Evolutionary conservation across 345 rosid genomes (phyloP).

Genomic region (Ricinus communis): DNA sequence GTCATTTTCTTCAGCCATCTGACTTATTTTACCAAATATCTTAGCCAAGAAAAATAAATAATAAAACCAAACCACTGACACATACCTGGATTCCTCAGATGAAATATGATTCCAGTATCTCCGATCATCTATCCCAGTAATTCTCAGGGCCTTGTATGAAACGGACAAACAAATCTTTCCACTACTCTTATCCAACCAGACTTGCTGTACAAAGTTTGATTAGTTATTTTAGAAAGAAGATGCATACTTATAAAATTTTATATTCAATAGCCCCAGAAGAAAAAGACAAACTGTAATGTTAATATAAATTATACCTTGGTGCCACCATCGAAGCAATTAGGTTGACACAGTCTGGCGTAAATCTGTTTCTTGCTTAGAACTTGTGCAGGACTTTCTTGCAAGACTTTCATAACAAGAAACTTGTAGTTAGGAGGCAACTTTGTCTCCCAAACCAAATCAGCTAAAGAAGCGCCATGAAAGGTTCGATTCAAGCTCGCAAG

Average conservation of each 20-base stretch:
- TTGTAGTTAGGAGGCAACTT: conserved; percentile 76
- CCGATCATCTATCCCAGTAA: conserved; percentile 85
- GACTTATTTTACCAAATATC: conserved; percentile 7
- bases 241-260: neutral
- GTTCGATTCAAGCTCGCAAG: conserved; percentile 58
- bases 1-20: too few species aligned
- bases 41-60: neutral
- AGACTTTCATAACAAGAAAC: conserved; percentile 50
- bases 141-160: conserved; percentile 75
- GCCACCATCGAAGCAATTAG: conserved; percentile 61
- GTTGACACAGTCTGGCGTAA: conserved; percentile 56
- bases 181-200: conserved; percentile 75
- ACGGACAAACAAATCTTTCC: conserved; percentile 66
- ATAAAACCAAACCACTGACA: neutral
- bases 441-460: conserved; percentile 79
- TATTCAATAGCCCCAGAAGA: neutral
- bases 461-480: conserved; percentile 64
- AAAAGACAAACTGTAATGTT: neutral
- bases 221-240: too few species aligned
- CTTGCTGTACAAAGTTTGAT: conserved; percentile 41
- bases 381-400: conserved; percentile 34
- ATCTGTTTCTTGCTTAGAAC: conserved; percentile 53
- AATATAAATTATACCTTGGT: conserved; percentile 82
- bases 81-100: conserved; percentile 93
- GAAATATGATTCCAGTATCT: conserved; percentile 83